Conservation (phyloP, 1,284 basidiomycete genomes). For the Tetrapyrgos nigripes region DNA sequence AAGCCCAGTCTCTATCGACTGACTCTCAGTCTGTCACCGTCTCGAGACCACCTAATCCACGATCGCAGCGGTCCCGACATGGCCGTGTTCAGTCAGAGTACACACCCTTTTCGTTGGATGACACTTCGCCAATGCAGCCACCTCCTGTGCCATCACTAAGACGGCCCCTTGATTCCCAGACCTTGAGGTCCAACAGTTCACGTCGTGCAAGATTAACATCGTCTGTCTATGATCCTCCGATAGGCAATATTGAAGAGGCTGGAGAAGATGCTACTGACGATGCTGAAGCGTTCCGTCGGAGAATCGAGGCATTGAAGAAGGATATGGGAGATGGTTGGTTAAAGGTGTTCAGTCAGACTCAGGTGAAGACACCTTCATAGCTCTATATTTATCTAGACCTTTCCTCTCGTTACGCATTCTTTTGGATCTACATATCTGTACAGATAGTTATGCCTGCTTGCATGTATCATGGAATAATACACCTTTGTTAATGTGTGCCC, state of each 20-base stretch:
- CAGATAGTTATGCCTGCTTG: not conserved
- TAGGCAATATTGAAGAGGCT: not conserved
- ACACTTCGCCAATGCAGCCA: too few relatives aligned
- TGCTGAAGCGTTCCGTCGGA: conserved; percentile 70
- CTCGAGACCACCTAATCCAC: too few relatives aligned
- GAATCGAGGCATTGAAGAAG: conserved; percentile 80
- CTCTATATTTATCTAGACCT: not conserved
- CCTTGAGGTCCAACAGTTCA: conserved; percentile 38
- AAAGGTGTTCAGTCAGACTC: conserved; percentile 78
- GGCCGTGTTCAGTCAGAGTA: too few relatives aligned
- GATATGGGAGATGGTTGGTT: conserved; percentile 91
- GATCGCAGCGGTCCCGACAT: too few relatives aligned
- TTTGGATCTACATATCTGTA: not conserved
- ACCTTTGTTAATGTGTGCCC: not conserved
- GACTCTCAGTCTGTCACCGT: too few relatives aligned
- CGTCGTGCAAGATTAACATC: conserved; percentile 62
- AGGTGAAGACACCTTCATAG: conserved; percentile 31
- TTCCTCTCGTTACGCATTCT: not conserved
- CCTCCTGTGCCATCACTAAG: not conserved
- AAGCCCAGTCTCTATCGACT: not conserved
- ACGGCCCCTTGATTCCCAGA: not conserved
- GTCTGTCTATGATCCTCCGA: conserved; percentile 65
- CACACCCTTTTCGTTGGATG: too few relatives aligned
- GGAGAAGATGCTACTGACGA: conserved; percentile 36
- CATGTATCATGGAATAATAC: not conserved